Conservation (phyloP, 2,329 filamentous ascomycete genomes). For the Eutypella sp. region DNA sequence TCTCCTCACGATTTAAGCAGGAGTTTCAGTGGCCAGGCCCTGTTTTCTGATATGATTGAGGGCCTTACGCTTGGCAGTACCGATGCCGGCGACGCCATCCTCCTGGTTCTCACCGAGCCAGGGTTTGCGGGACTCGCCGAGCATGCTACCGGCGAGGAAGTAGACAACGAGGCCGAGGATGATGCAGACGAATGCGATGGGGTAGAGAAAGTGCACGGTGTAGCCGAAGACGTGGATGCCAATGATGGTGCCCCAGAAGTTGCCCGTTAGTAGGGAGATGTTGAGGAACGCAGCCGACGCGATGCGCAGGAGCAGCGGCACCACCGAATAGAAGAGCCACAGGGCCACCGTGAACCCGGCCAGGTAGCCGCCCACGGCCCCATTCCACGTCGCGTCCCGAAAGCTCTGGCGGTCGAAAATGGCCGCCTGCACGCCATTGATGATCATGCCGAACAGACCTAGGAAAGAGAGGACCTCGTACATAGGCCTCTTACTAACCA, state of each 20-base stretch:
- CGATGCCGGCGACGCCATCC: constrained; percentile 70
- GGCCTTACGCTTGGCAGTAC: constrained; percentile 78
- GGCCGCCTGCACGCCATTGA: constrained; percentile 84
- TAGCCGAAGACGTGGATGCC: constrained; percentile 82
- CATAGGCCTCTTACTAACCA: constrained; percentile 78
- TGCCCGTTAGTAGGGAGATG: constrained; percentile 86
- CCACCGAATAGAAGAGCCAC: constrained; percentile 79
- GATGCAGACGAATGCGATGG: constrained; percentile 91
- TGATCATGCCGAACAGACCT: constrained; percentile 79
- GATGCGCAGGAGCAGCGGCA: constrained; percentile 84
- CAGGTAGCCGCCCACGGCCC: constrained; percentile 71
- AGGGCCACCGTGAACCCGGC: constrained; percentile 85
- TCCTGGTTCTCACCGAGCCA: constrained; percentile 91
- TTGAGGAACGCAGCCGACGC: constrained; percentile 93
- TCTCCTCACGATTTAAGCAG: too few species aligned
- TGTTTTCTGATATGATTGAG: constrained; percentile 50
- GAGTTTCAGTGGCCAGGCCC: constrained; percentile 18
- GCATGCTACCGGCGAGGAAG: constrained; percentile 73
- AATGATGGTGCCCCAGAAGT: constrained; percentile 96
- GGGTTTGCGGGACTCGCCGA: constrained; percentile 89
- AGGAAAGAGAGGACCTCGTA: constrained; percentile 94
- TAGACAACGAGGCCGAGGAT: constrained; percentile 81
- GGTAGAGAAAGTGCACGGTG: constrained; percentile 83
- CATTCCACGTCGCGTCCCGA: constrained; percentile 57
- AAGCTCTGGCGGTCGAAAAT: constrained; percentile 86